Percentiles rank a stretch among this genome's conserved stretches.
These are phyloP conservation scores for Penicillium waksmanii DNA, from an alignment of 495 filamentous ascomycete genomes.

Conservation along the genomic window DNA sequence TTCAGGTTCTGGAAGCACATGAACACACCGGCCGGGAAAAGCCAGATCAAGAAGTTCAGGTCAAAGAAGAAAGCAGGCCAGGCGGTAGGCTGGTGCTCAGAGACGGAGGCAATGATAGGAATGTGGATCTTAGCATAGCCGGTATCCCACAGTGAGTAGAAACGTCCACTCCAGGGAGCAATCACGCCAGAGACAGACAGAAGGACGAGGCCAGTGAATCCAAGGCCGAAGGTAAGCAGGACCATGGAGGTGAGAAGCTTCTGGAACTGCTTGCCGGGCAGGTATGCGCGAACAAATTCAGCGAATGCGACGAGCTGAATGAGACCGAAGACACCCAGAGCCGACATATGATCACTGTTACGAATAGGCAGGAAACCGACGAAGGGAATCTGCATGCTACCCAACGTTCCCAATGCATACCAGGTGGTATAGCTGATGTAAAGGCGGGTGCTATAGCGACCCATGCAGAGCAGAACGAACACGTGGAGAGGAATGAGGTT, in stretches of 20 bases:
- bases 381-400: slow-evolving; percentile 99
- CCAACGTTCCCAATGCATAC: slow-evolving; percentile 95
- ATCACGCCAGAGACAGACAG: slow-evolving; percentile 88
- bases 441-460: slow-evolving; percentile 87
- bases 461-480: slow-evolving; percentile 96
- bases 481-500: slow-evolving; percentile 95
- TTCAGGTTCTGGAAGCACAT: slow-evolving; percentile 93
- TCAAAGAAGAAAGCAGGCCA: slow-evolving; percentile 99
- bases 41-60: slow-evolving; percentile 96
- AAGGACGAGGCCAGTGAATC: slow-evolving; percentile 73
- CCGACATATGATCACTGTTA: slow-evolving; percentile 98
- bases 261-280: slow-evolving; percentile 94
- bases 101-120: slow-evolving; percentile 98
- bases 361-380: slow-evolving; percentile 96
- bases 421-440: slow-evolving; percentile 98
- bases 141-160: slow-evolving; percentile 99
- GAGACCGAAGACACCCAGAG: slow-evolving; percentile 95
- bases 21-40: slow-evolving; percentile 98
- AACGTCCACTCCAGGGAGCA: slow-evolving; percentile 97
- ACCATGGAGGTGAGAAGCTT: slow-evolving; percentile 78
- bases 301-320: slow-evolving; percentile 93
- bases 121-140: slow-evolving; percentile 99
- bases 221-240: slow-evolving; percentile 73
- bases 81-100: slow-evolving; percentile 99
- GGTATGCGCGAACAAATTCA: slow-evolving; percentile 82